Conservation (phyloP, 2,329 filamentous ascomycete genomes). For the Thelonectria rubi region DNA sequence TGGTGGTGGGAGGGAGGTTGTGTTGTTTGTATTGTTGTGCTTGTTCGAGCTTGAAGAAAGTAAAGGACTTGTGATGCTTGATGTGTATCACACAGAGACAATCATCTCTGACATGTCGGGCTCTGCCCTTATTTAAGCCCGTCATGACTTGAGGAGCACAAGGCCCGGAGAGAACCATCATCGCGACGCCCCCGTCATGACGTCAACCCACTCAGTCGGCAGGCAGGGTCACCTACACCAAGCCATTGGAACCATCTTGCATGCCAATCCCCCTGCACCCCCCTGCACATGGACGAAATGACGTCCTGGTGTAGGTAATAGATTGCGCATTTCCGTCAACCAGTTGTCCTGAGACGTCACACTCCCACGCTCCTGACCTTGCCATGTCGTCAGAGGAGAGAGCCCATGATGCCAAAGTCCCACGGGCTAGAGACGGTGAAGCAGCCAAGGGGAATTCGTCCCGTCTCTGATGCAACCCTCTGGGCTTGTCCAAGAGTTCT, state of each 20-base stretch:
- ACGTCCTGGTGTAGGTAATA: conserved; percentile 34
- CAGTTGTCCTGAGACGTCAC: conserved; percentile 16
- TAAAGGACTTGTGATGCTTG: not conserved
- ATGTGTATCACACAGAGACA: not conserved
- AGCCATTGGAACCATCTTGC: conserved; percentile 25
- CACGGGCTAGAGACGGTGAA: conserved; percentile 26
- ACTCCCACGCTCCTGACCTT: not conserved
- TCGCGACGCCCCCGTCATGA: conserved; percentile 32
- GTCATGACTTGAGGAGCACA: not conserved
- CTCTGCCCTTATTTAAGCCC: conserved; percentile 10
- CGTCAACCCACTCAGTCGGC: conserved; percentile 29
- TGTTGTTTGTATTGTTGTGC: not conserved
- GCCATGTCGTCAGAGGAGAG: conserved; percentile 15
- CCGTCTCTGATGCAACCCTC: conserved; percentile 10
- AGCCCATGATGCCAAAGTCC: conserved; percentile 9
- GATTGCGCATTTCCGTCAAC: conserved; percentile 29
- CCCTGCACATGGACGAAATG: conserved; percentile 31
- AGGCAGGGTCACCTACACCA: conserved; percentile 20
- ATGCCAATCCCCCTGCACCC: conserved; percentile 18
- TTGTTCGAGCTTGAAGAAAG: not conserved
- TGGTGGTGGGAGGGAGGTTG: conserved; percentile 8
- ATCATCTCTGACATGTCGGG: not conserved
- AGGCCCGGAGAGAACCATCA: not conserved
- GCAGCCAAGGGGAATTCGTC: too few species aligned
- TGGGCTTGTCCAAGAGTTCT: not conserved